Percentiles rank a stretch among this genome's conserved stretches.
These are phyloP conservation scores for Rhodotorula babjevae DNA, from an alignment of 768 basidiomycete genomes.

Conservation along the genomic window DNA sequence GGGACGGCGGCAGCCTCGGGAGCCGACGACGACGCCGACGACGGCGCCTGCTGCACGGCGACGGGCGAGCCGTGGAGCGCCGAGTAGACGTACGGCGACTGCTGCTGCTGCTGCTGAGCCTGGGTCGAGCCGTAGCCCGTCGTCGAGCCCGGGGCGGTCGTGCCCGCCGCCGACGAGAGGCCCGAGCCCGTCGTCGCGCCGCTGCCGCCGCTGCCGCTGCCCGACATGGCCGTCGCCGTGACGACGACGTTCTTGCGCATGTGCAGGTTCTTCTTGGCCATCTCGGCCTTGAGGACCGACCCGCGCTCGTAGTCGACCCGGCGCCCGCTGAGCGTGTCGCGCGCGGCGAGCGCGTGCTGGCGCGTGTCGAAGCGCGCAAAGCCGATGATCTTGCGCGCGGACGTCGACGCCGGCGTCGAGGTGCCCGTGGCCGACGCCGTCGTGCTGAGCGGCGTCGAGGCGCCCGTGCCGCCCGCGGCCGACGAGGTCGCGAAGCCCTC, in stretches of 20 bases:
- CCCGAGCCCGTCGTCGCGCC: slow-evolving; percentile 8
- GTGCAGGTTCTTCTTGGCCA: slow-evolving; percentile 99
- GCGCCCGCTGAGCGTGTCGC: slow-evolving; percentile 80
- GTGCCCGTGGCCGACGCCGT: neutral
- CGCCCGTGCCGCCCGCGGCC: no score
- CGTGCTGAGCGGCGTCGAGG: neutral
- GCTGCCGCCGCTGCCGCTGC: neutral
- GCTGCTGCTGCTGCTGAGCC: no score
- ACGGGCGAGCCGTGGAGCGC: neutral
- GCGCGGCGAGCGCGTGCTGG: slow-evolving; percentile 77
- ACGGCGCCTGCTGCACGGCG: neutral
- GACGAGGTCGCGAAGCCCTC: neutral
- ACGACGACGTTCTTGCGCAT: slow-evolving; percentile 64
- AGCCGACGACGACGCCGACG: neutral
- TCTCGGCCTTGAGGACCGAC: slow-evolving; percentile 89
- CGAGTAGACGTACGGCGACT: no score
- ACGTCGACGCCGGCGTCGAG: neutral
- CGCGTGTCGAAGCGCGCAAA: slow-evolving; percentile 92
- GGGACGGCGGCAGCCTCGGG: neutral
- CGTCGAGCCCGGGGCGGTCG: no score
- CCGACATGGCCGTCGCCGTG: neutral
- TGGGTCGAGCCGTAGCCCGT: no score
- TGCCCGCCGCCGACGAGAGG: neutral
- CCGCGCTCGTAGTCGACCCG: slow-evolving; percentile 90
- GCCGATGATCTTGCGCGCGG: slow-evolving; percentile 74